Base-by-base conservation (phyloP, 2,329 filamentous ascomycete species). In the Penicillium sp. region DNA sequence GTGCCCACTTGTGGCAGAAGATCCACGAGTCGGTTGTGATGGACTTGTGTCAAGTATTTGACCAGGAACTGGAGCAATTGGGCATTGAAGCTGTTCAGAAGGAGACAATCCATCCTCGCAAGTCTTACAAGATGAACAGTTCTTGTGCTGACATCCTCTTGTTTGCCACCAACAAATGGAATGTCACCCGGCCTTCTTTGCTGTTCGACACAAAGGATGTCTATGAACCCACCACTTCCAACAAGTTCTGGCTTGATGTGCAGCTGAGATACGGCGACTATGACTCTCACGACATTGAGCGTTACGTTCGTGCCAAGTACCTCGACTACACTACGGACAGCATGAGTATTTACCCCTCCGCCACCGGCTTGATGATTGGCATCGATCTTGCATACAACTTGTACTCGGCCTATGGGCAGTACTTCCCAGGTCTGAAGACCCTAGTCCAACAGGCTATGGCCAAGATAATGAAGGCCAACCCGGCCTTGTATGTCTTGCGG, bases 71-170 rank as follows among this genome's bases (percentile, higher is more conserved):
- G 29, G 93, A 98, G 66, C 89, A 93, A 20, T 75, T 98, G 3
- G 90, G 90, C 23, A 96, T 98, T 43, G 93, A 98, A 68, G 94
- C 89, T 2, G 93, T 97, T 4, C 93, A 98, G 64, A 98, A 98
- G 69, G 93, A 98, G 72, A 97, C 93, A 0, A 98, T 98, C 44
- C 93, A 98, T 74, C 93, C 93, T 36, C 81, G 93, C 80, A 98
- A 98, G 71, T 96, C 89, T 4, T 98, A 98, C 80, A 98, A 98
- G 80, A 98, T 98, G 93, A 98, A 98, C 76, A 96, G 90, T 59
- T 97, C 91, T 42, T 97, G 93, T 59, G 93, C 94, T 4, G 93
- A 98, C 66, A 96, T 98, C 49, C 77, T 97, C 39, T 79, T 98
- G 7, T 98, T 98, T 61, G 91, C 93, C 25, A 94, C 86, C 50